These are phyloP conservation scores for Peribolospora baueri DNA, from an alignment of 768 basidiomycete species.

Conservation along the genomic window DNA sequence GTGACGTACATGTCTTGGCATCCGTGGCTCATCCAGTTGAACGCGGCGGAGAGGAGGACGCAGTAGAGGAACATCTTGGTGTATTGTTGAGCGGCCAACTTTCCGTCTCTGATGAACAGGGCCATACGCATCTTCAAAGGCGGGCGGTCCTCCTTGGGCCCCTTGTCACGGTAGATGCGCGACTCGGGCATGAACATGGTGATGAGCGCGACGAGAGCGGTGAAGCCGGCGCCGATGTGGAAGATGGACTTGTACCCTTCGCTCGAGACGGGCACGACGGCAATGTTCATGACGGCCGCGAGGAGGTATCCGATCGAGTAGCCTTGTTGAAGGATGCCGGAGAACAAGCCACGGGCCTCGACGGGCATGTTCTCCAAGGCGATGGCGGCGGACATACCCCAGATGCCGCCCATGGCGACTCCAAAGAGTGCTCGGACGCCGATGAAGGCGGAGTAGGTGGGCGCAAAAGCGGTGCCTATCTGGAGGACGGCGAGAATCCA, in stretches of 20 bases:
- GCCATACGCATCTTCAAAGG: no score
- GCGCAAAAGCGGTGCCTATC: no score
- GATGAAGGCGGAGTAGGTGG: no score
- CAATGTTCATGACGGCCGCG: slow-evolving; percentile 19
- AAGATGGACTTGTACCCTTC: slow-evolving; percentile 18
- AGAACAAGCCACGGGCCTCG: slow-evolving; percentile 17
- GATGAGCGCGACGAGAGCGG: slow-evolving; percentile 17
- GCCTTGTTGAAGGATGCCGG: slow-evolving; percentile 20
- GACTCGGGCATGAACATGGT: slow-evolving; percentile 19
- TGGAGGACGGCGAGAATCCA: no score
- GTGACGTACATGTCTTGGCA: slow-evolving; percentile 17
- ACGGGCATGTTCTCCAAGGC: slow-evolving; percentile 19
- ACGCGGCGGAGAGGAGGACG: slow-evolving; percentile 21
- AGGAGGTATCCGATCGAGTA: slow-evolving; percentile 19
- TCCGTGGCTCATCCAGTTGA: slow-evolving; percentile 30
- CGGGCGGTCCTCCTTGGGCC: slow-evolving; percentile 10
- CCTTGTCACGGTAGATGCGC: slow-evolving; percentile 13
- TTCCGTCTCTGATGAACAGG: no score
- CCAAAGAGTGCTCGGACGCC: no score
- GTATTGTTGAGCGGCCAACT: slow-evolving; percentile 8
- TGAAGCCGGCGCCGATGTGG: slow-evolving; percentile 20
- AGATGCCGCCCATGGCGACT: no score
- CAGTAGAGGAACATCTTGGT: slow-evolving; percentile 13
- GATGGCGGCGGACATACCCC: no score
- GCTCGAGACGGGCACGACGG: slow-evolving; percentile 12